Evolutionary conservation across 2,329 filamentous ascomycete genomes (phyloP).

Genomic region (Orbilia oligospora): DNA sequence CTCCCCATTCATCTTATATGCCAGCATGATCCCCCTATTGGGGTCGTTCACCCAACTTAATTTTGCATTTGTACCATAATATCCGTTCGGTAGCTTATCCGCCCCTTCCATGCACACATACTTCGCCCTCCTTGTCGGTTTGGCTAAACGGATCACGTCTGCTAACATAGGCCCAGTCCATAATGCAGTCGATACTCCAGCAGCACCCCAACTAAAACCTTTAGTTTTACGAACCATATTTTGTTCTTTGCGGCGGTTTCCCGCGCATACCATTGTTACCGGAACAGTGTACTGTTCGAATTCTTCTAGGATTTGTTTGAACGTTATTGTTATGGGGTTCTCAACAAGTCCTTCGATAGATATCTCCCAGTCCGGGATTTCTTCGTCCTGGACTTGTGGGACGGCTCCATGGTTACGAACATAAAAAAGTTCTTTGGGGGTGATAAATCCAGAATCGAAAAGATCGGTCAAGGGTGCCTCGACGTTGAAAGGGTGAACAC

Average conservation of each 20-base stretch:
- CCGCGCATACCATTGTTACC: constrained; percentile 90
- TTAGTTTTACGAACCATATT: constrained; percentile 92
- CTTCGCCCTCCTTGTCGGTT: constrained; percentile 76
- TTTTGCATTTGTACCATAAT: constrained; percentile 72
- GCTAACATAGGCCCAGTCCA: constrained; percentile 86
- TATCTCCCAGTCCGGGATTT: constrained; percentile 84
- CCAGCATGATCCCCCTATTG: constrained; percentile 86
- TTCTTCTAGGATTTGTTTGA: constrained; percentile 79
- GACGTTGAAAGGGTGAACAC: constrained; percentile 90
- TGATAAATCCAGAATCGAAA: constrained; percentile 82
- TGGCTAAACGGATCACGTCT: constrained; percentile 78
- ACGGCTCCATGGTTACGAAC: constrained; percentile 91
- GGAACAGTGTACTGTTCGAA: constrained; percentile 88
- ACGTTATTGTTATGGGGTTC: constrained; percentile 78
- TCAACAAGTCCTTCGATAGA: constrained; percentile 88
- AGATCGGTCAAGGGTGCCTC: constrained; percentile 85
- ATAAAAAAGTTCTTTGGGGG: constrained; percentile 88
- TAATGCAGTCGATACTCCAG: constrained; percentile 86
- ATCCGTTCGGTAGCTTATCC: constrained; percentile 75
- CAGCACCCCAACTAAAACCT: constrained; percentile 93
- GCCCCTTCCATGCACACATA: constrained; percentile 94
- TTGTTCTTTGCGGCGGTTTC: constrained; percentile 92
- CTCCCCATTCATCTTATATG: constrained; percentile 92
- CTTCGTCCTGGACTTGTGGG: constrained; percentile 79
- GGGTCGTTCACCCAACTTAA: constrained; percentile 89